Evolutionary conservation across 805 yeast species (phyloP).

Genomic region (Isabelozyma gotoi): DNA sequence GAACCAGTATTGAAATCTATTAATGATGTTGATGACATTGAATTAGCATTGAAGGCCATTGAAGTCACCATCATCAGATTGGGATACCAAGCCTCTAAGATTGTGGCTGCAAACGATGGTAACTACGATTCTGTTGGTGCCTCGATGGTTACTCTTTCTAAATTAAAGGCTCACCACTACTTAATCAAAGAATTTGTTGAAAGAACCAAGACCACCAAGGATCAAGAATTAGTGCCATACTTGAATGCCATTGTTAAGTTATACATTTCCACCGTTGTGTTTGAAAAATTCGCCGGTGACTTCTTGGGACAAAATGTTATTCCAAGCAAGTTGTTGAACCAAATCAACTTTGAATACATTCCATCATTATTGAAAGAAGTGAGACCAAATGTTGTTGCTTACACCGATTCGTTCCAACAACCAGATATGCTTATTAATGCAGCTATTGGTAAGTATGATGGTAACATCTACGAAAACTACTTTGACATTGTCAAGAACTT

Average conservation of each 20-base stretch:
- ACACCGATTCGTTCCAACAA: slow-evolving; percentile 78
- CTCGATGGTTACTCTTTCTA: slow-evolving; percentile 39
- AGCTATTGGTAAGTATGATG: slow-evolving; percentile 73
- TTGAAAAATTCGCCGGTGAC: slow-evolving; percentile 35
- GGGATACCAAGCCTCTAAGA: slow-evolving; percentile 25
- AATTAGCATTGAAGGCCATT: slow-evolving; percentile 34
- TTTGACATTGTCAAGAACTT: slow-evolving; percentile 48
- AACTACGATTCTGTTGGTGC: slow-evolving; percentile 36
- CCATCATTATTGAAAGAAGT: slow-evolving; percentile 26
- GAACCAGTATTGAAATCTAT: slow-evolving; percentile 26
- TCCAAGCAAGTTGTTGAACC: slow-evolving; percentile 26
- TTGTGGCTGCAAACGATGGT: slow-evolving; percentile 24
- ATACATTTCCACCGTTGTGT: slow-evolving; percentile 29
- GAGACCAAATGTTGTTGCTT: slow-evolving; percentile 67
- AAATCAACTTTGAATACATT: slow-evolving; percentile 15
- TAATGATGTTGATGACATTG: slow-evolving; percentile 25
- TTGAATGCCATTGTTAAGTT: slow-evolving; percentile 33
- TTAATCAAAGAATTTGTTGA: slow-evolving; percentile 29
- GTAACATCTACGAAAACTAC: slow-evolving; percentile 78
- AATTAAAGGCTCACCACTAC: slow-evolving; percentile 45
- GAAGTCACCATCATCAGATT: slow-evolving; percentile 41
- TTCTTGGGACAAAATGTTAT: slow-evolving; percentile 38
- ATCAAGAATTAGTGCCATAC: slow-evolving; percentile 24
- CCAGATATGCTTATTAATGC: slow-evolving; percentile 79
- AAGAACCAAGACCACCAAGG: slow-evolving; percentile 20